These are phyloP conservation scores for Fusarium continuum DNA, from an alignment of 2,329 filamentous ascomycete species.

Conservation along the genomic window DNA sequence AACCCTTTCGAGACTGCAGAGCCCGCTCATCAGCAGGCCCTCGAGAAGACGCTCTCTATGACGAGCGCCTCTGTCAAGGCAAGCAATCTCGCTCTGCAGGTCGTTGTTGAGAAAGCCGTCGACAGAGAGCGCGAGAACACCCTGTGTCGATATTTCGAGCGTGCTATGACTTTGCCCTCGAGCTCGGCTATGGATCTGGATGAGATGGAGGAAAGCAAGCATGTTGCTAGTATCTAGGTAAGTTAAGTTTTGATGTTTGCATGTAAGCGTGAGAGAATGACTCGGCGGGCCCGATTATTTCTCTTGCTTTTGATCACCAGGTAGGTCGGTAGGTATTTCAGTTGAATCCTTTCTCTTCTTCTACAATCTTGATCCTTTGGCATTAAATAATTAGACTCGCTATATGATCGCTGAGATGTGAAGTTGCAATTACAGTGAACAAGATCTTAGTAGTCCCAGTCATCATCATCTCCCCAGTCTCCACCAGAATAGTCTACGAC, in stretches of 20 bases:
- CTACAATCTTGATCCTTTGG: constrained; percentile 15
- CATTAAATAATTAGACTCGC: constrained; percentile 9
- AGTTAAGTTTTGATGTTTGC: background rate
- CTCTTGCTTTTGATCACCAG: background rate
- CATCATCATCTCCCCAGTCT: constrained; percentile 42
- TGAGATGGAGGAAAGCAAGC: background rate
- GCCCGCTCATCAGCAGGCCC: too few species aligned
- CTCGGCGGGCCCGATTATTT: background rate
- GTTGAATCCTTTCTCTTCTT: background rate
- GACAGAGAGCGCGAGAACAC: too few species aligned
- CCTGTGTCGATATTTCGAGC: background rate
- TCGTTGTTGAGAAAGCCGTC: too few species aligned
- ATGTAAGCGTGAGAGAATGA: background rate
- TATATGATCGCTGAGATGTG: constrained; percentile 17
- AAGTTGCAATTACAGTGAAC: background rate
- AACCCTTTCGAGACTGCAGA: too few species aligned
- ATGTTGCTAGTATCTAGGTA: too few species aligned
- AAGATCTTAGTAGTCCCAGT: constrained; percentile 39
- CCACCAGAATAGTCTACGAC: constrained; percentile 40
- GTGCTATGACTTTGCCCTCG: background rate
- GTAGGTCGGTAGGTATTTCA: background rate
- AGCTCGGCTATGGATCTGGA: background rate
- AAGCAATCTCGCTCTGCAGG: too few species aligned
- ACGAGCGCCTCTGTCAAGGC: too few species aligned
- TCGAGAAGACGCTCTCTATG: too few species aligned